These are phyloP conservation scores for Microdochium nivale DNA, from an alignment of 2,329 filamentous ascomycete species.

Conservation along the genomic window DNA sequence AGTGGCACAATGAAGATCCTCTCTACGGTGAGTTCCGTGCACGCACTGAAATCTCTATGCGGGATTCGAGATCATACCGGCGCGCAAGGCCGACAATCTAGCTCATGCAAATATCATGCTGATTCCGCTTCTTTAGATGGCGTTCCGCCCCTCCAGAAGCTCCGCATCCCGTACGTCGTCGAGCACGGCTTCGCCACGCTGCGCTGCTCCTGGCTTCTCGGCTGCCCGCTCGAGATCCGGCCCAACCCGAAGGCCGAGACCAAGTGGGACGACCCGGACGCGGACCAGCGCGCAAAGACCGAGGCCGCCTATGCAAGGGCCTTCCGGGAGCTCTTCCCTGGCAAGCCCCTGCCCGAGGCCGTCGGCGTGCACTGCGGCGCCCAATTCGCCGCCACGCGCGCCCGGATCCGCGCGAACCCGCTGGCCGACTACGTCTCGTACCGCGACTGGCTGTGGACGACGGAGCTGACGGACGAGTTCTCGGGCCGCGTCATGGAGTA, in stretches of 20 bases:
- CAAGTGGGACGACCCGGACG: constrained; percentile 6
- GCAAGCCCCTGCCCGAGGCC: constrained; percentile 22
- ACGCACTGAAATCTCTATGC: too few species aligned
- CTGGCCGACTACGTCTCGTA: constrained; percentile 36
- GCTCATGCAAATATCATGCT: not conserved
- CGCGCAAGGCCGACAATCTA: too few species aligned
- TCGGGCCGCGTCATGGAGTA: constrained; percentile 46
- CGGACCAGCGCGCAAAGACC: constrained; percentile 29
- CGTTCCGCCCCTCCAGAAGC: constrained; percentile 26
- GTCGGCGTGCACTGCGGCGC: constrained; percentile 40
- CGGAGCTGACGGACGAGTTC: constrained; percentile 32
- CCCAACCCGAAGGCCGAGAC: constrained; percentile 4
- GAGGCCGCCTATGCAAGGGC: constrained; percentile 11
- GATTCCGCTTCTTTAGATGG: constrained; percentile 8
- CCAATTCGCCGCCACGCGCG: constrained; percentile 41
- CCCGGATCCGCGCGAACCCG: constrained; percentile 30
- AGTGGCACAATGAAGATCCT: constrained; percentile 27
- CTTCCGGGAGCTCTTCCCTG: constrained; percentile 13
- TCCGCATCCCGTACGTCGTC: constrained; percentile 31
- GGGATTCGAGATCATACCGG: too few species aligned
- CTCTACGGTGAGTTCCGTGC: constrained; percentile 21
- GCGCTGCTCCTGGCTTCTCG: constrained; percentile 36
- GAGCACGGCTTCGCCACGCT: constrained; percentile 40
- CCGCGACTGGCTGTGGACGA: constrained; percentile 39
- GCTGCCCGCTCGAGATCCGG: constrained; percentile 25